Conservation (phyloP, 2,329 filamentous ascomycete genomes). For the Macrophomina tecta region DNA sequence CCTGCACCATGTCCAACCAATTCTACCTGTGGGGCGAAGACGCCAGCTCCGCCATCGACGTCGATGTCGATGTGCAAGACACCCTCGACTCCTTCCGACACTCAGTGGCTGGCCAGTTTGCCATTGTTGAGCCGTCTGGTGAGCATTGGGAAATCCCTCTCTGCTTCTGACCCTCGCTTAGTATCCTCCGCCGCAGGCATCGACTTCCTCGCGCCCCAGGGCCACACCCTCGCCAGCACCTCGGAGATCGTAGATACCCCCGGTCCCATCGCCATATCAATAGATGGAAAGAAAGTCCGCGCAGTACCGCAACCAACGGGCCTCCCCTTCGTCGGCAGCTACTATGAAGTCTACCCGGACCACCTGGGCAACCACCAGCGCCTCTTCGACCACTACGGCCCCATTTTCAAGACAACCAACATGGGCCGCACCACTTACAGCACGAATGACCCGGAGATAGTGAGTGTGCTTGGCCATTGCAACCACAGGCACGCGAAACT, state of each 20-base stretch:
- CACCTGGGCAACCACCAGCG: slow-evolving; percentile 51
- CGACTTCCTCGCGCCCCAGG: slow-evolving; percentile 28
- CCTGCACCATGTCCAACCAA: slow-evolving; percentile 21
- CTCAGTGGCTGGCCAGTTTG: slow-evolving; percentile 39
- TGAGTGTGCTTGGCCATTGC: no score
- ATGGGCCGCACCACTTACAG: slow-evolving; percentile 45
- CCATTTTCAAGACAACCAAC: slow-evolving; percentile 46
- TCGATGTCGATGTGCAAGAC: slow-evolving; percentile 35
- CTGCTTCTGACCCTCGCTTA: not conserved
- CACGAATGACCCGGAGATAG: slow-evolving; percentile 45
- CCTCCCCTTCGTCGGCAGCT: slow-evolving; percentile 46
- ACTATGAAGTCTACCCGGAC: slow-evolving; percentile 49
- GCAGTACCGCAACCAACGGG: slow-evolving; percentile 47
- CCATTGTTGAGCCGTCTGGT: slow-evolving; percentile 39
- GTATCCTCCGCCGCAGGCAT: slow-evolving; percentile 29
- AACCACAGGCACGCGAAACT: no score
- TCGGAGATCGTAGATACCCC: slow-evolving; percentile 32
- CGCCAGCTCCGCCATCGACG: slow-evolving; percentile 31
- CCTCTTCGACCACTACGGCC: slow-evolving; percentile 47
- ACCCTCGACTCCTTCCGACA: slow-evolving; percentile 37
- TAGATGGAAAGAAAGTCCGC: slow-evolving; percentile 58
- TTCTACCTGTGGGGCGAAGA: slow-evolving; percentile 41
- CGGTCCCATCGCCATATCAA: slow-evolving; percentile 46
- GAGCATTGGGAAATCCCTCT: not conserved
- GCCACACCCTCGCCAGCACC: slow-evolving; percentile 25